A percentile compares a stretch with the other conserved stretches of the same genome.
Evolutionary conservation across 2,329 filamentous ascomycete species (phyloP).

Genomic region (Fusarium musae): DNA sequence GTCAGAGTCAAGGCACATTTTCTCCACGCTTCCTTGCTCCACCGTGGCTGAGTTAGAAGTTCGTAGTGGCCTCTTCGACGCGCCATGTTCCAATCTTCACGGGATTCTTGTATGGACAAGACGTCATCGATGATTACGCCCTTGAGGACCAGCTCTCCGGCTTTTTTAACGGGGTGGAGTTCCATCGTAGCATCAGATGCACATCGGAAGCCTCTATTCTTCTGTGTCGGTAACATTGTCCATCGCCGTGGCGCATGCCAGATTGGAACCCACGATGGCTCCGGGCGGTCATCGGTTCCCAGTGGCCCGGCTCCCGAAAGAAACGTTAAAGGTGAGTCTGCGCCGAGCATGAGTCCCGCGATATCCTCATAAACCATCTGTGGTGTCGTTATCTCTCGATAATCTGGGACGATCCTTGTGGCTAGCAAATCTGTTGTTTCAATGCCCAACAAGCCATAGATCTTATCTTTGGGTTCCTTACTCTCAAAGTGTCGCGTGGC

Average conservation of each 20-base stretch:
- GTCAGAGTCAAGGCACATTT: not conserved
- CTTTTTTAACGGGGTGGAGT: fast-evolving
- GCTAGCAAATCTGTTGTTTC: not conserved
- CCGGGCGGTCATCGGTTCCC: fast-evolving
- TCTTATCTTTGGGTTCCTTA: not conserved
- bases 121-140: fast-evolving
- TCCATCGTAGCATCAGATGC: fast-evolving
- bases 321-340: not conserved
- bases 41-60: not conserved
- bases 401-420: not conserved
- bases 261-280: not conserved
- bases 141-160: not conserved
- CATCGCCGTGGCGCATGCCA: not conserved
- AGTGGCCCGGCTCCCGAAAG: not conserved
- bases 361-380: fast-evolving
- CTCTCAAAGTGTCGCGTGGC: fast-evolving
- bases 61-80: no score
- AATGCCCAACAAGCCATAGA: fast-evolving
- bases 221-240: not conserved
- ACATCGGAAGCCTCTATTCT: fast-evolving
- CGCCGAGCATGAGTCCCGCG: fast-evolving
- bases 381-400: fast-evolving
- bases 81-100: no score
- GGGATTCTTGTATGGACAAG: fast-evolving
- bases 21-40: fast-evolving